Percentiles rank a stretch among this genome's conserved stretches.
Conservation (phyloP, 2,329 filamentous ascomycete genomes). For the Xylariaceae sp. region DNA sequence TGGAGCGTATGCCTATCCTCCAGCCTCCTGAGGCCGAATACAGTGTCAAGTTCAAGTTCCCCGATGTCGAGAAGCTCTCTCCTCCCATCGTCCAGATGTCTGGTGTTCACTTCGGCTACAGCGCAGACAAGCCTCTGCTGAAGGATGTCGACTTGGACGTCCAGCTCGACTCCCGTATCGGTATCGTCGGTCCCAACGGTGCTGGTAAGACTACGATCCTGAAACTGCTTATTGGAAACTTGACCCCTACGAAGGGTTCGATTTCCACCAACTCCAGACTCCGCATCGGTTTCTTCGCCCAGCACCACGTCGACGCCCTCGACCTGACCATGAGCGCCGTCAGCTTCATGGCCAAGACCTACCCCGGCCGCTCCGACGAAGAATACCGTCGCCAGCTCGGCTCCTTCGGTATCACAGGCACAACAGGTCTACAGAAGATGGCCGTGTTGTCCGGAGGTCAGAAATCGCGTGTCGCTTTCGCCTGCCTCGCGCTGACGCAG, state of each 20-base stretch:
- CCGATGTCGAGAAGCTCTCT: constrained; percentile 94
- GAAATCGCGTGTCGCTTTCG: constrained; percentile 96
- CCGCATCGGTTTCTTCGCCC: constrained; percentile 92
- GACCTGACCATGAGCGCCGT: constrained; percentile 87
- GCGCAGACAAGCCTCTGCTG: constrained; percentile 70
- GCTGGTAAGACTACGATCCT: constrained; percentile 98
- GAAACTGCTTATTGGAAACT: constrained; percentile 88
- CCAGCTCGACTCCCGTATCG: constrained; percentile 94
- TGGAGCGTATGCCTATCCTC: constrained; percentile 92
- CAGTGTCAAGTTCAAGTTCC: constrained; percentile 94
- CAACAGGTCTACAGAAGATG: constrained; percentile 96
- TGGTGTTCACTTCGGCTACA: constrained; percentile 86
- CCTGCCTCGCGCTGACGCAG: constrained; percentile 88
- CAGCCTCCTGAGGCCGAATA: constrained; percentile 90
- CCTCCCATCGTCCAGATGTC: constrained; percentile 98
- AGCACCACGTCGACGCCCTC: constrained; percentile 95
- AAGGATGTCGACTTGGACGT: constrained; percentile 90
- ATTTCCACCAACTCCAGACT: constrained; percentile 87
- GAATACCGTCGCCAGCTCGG: constrained; percentile 94
- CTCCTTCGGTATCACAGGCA: constrained; percentile 85
- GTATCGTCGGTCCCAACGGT: constrained; percentile 98
- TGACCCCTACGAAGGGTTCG: constrained; percentile 69
- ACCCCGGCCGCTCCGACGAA: constrained; percentile 87
- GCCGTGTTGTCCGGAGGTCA: constrained; percentile 90
- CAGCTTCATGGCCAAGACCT: constrained; percentile 90